Base-by-base conservation (phyloP, 2,329 filamentous ascomycete species). In the Nemania abortiva region DNA sequence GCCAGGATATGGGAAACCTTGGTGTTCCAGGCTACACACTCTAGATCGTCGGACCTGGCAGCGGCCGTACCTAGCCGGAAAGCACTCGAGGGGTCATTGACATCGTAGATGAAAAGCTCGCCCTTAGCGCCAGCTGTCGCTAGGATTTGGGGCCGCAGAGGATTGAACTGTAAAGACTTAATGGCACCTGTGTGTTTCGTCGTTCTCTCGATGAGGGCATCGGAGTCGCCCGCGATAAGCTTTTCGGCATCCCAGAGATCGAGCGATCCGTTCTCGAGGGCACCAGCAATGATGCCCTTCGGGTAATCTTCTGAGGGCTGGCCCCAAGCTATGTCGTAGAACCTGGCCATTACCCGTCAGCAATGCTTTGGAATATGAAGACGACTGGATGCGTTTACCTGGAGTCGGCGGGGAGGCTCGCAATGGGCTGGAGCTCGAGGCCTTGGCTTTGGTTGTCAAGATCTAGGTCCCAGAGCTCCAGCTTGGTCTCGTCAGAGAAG, bases 11-110 rank as follows among this genome's bases (percentile, higher is more conserved):
- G 95, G 15, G 95, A 90, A 50, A 98, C 95, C 84, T 97, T 98
- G 79, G 94, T 95, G 83, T 99, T 99, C 97, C 97, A 99, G 75
- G 97, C 95, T 69, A 99, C 86, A 74, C 95, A 97, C 77, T 98
- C 96, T 73, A 98, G 93, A 76, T 99, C 96, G 77, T 98, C 95
- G 47, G 94, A 92, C 78, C 95, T 92, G 72, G 94, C 95, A 50
- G 93, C 93, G 45, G 92, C 88, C 73, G 93, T 97, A 69, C 96
- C 96, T 37, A 99, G 86, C 72, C 95, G 90, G 83, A 97, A 97
- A 5, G 95, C 93, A 78, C 92, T 96, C 66, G 89, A 89, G 74
- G 95, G 88, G 80, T 98, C 95, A 82, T 97, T 94, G 74, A 98
- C 85, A 78, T 99, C 95, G 85, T 96, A 97, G 74, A 99, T 92